A percentile compares a stretch with the other conserved stretches of the same genome.
These are phyloP conservation scores for Asterella californica DNA, from an alignment of 225 moss, liverwort and hornwort genomes.

Conservation along the genomic window DNA sequence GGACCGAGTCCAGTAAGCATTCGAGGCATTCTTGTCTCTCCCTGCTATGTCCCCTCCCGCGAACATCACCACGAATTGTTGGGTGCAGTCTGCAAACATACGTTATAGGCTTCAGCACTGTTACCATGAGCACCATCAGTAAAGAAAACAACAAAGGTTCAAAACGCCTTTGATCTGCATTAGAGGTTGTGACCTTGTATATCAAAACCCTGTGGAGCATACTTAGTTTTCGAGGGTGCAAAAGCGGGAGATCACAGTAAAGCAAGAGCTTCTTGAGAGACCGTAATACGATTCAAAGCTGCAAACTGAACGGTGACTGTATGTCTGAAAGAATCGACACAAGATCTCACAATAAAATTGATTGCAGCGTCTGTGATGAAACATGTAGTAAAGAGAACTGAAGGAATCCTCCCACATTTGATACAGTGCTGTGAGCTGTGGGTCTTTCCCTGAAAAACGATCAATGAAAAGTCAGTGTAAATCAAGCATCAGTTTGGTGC, in stretches of 20 bases:
- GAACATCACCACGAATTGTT: constrained; percentile 93
- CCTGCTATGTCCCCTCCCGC: constrained; percentile 66
- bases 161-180: too few species aligned
- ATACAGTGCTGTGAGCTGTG: constrained; percentile 50
- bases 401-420: constrained; percentile 89
- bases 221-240: too few species aligned
- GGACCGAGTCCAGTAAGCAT: constrained; percentile 84
- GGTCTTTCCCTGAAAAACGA: constrained; percentile 40
- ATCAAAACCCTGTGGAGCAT: too few species aligned
- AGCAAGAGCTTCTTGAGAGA: not conserved
- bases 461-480: not conserved
- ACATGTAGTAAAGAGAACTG: constrained; percentile 80
- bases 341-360: constrained; percentile 68
- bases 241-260: not conserved
- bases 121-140: not conserved
- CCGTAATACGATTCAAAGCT: not conserved
- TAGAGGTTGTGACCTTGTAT: too few species aligned
- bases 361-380: constrained; percentile 60
- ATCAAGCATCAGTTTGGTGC: not conserved
- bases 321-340: not conserved
- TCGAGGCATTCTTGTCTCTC: constrained; percentile 55
- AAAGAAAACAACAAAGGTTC: too few species aligned
- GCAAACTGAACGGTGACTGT: not conserved
- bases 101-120: not conserved
- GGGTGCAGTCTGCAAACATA: constrained; percentile 71